Conservation (phyloP, 306 rosid species). For the Comarum palustre region DNA sequence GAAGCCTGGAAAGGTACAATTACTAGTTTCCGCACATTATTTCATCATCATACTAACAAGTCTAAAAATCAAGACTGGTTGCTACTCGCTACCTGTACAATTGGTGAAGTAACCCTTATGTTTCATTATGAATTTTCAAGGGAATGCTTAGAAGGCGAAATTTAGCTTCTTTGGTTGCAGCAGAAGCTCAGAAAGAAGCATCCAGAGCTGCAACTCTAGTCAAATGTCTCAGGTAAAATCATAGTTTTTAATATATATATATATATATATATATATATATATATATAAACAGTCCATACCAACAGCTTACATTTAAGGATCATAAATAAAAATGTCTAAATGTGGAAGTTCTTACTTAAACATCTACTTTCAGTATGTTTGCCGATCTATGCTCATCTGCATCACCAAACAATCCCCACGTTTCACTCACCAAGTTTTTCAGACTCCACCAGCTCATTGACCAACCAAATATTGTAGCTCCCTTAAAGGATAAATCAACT, state of each 20-base stretch:
- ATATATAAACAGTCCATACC: neutral
- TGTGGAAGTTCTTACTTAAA: neutral
- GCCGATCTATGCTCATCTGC: conserved; percentile 65
- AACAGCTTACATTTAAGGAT: neutral
- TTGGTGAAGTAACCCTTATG: conserved; percentile 10
- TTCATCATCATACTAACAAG: neutral
- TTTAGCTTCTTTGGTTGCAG: conserved; percentile 67
- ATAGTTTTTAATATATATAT: neutral
- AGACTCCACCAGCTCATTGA: conserved; percentile 61
- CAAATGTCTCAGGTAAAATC: conserved; percentile 67
- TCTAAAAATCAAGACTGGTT: neutral
- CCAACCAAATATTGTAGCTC: conserved; percentile 41
- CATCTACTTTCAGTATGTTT: conserved; percentile 52
- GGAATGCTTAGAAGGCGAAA: conserved; percentile 77
- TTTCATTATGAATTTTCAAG: conserved; percentile 42
- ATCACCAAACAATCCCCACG: conserved; percentile 67
- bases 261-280: too few species aligned
- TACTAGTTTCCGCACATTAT: neutral
- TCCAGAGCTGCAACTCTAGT: conserved; percentile 59
- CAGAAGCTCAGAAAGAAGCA: conserved; percentile 90
- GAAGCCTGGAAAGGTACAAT: conserved; percentile 72
- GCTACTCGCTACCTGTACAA: neutral
- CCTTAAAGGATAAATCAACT: conserved; percentile 47
- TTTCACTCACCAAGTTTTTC: conserved; percentile 64
- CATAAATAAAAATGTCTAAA: neutral